Percentiles rank a stretch among this genome's conserved stretches.
Conservation (phyloP, 306 rosid genomes). For the Phaseolus lunatus region DNA sequence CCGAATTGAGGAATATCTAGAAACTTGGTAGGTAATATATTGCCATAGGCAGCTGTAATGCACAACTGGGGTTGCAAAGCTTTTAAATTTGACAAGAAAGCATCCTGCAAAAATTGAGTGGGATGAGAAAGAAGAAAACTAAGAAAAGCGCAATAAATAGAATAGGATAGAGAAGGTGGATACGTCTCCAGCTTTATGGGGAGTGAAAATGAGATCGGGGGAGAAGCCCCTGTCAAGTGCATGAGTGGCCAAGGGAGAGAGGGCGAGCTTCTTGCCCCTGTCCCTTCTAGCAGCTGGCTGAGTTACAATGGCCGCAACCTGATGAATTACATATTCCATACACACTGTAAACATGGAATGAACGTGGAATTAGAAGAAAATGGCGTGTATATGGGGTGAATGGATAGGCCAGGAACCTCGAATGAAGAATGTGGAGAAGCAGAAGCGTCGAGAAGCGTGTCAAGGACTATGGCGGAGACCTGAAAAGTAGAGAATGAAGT, state of each 20-base stretch:
- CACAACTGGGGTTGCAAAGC: slow-evolving; percentile 84
- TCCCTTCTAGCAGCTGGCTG: slow-evolving; percentile 87
- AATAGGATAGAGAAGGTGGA: not conserved
- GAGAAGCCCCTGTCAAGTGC: slow-evolving; percentile 86
- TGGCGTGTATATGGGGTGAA: not conserved
- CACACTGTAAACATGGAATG: not conserved
- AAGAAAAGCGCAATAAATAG: not conserved
- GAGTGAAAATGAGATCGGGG: slow-evolving; percentile 79
- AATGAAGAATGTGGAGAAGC: slow-evolving; percentile 59
- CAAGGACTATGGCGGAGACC: slow-evolving; percentile 83
- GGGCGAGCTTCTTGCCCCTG: slow-evolving; percentile 74
- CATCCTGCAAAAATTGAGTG: slow-evolving; percentile 52
- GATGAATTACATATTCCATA: not conserved
- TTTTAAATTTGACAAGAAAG: slow-evolving; percentile 72
- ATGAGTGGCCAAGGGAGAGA: slow-evolving; percentile 79
- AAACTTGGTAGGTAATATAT: slow-evolving; percentile 57
- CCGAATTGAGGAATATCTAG: slow-evolving; percentile 58
- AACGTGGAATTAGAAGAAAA: not conserved
- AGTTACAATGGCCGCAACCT: slow-evolving; percentile 94
- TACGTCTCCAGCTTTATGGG: slow-evolving; percentile 81
- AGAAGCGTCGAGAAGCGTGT: slow-evolving; percentile 76
- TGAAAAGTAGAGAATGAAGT: slow-evolving; percentile 14
- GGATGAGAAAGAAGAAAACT: not conserved
- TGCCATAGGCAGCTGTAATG: slow-evolving; percentile 60
- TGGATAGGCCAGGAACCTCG: slow-evolving; percentile 56